Evolutionary conservation across 2,329 filamentous ascomycete genomes (phyloP), one percentile per base, ranked within the genome.

Genomic region (Allantophomopsis cytisporea): DNA sequence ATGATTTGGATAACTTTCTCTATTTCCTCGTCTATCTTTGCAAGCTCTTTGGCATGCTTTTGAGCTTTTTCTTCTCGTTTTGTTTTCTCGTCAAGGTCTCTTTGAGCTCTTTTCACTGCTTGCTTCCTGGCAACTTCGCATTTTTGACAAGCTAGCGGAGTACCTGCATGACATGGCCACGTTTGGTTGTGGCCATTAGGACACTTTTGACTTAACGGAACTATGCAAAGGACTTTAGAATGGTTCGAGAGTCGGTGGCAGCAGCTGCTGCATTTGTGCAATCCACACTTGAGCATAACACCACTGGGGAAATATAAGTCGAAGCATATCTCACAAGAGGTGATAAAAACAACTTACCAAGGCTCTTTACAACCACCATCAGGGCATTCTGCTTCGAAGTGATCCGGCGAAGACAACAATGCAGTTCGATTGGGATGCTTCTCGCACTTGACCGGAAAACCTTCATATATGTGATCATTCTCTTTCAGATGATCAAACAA

Each of bases 361-460:
- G 62, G 63, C 37, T 73, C 62, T 0, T 60, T 60, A 45, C 82
- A 87, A 0, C 83, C 83, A 4, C 83, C 82, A 50, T 87, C 79
- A 0, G 81, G 81, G 31, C 72, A 80, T 14, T 69, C 55, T 0
- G 43, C 52, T 2, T 76, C 69, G 49, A 87, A 87, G 33, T 83
- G 73, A 0, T 65, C 52, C 0, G 69, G 65, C 0, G 53, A 53
- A 2, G 53, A 55, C 0, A 86, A 47, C 0, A 75, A 30, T 1
- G 63, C 60, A 0, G 45, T 62, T 14, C 53, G 64, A 0, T 70
- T 54, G 0, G 70, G 70, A 47, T 84, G 80, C 14, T 66, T 65
- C 43, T 76, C 65, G 42, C 80, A 84, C 7, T 60, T 55, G 0
- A 81, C 63, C 0, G 73, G 73, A 0, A 84, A 55, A 0, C 79